A percentile compares a stretch with the other conserved stretches of the same genome.
Evolutionary conservation across 805 yeast species (phyloP).

Genomic region (Wilhelminamyces savonicus): DNA sequence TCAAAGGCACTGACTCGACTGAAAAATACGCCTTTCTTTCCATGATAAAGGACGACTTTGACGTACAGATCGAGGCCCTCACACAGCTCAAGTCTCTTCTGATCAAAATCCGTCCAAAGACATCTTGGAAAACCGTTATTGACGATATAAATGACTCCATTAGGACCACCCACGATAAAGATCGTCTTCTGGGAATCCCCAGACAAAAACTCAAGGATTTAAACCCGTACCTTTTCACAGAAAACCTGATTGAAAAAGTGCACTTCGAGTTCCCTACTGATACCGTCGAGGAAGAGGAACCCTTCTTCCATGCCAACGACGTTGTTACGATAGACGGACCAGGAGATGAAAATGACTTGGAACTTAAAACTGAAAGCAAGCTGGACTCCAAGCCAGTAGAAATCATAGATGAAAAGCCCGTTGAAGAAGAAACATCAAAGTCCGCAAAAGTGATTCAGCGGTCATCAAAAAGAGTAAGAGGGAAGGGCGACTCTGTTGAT

Average conservation of each 20-base stretch:
- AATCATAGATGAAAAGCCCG: constrained; percentile 1
- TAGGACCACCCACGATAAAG: constrained; percentile 23
- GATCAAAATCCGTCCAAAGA: constrained; percentile 3
- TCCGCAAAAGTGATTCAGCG: constrained; percentile 13
- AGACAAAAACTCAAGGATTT: constrained; percentile 37
- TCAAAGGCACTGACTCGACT: no score
- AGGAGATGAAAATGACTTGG: not conserved
- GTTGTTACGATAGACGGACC: not conserved
- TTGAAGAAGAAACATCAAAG: constrained; percentile 3
- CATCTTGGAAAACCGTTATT: constrained; percentile 22
- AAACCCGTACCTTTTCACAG: constrained; percentile 49
- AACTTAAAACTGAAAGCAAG: constrained; percentile 32
- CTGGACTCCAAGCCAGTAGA: constrained; percentile 7
- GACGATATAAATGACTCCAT: constrained; percentile 29
- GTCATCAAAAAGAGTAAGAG: constrained; percentile 27
- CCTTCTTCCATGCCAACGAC: no score
- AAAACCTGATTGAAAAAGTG: constrained; percentile 42
- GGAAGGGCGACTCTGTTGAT: constrained; percentile 14
- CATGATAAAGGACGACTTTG: constrained; percentile 25
- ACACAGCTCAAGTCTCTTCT: constrained; percentile 4
- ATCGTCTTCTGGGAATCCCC: constrained; percentile 25
- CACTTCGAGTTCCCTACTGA: constrained; percentile 18
- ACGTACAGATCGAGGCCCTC: constrained; percentile 12
- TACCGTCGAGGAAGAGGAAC: constrained; percentile 1
- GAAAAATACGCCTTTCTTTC: constrained; percentile 22